phyloP scores from a whole-genome alignment of 305 asterid genomes.

The Galium porrigens region DNA sequence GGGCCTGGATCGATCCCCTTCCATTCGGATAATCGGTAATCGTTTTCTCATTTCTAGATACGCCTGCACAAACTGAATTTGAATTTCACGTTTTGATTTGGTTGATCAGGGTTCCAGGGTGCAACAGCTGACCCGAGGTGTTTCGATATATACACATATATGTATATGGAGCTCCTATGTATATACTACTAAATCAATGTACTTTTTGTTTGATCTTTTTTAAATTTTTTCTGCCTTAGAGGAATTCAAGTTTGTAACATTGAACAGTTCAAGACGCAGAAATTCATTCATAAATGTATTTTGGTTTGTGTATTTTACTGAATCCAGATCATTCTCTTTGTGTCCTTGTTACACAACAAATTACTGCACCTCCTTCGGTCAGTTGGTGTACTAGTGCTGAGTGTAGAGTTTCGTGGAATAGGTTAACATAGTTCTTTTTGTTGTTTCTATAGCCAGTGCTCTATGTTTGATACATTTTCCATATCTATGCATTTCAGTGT shows the following conservation, averaged over 20 bases:
- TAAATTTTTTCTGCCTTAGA: not conserved
- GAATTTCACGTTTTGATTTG: slow-evolving; percentile 10
- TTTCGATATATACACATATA: slow-evolving; percentile 1
- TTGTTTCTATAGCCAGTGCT: not conserved
- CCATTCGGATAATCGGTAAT: slow-evolving; percentile 6
- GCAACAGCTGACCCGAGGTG: slow-evolving; percentile 13
- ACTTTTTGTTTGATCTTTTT: not conserved
- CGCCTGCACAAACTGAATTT: slow-evolving; percentile 2
- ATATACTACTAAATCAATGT: slow-evolving; percentile 12
- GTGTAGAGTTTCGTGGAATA: slow-evolving; percentile 13
- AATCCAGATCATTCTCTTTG: not conserved
- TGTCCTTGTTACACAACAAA: slow-evolving; percentile 16
- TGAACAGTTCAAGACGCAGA: slow-evolving; percentile 10
- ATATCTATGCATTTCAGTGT: not conserved
- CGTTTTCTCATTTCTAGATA: not conserved
- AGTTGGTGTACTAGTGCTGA: slow-evolving; percentile 14
- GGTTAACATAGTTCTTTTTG: not conserved
- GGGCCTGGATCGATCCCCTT: not conserved
- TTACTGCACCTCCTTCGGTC: slow-evolving; percentile 15
- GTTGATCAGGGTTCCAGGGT: slow-evolving; percentile 10
- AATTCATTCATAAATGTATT: slow-evolving; percentile 13
- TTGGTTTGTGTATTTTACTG: not conserved
- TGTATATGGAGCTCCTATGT: slow-evolving; percentile 12
- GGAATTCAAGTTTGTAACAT: slow-evolving; percentile 11
- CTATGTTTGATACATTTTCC: not conserved